Conservation (phyloP, 768 basidiomycete species). For the Dentipellis fragilis region DNA sequence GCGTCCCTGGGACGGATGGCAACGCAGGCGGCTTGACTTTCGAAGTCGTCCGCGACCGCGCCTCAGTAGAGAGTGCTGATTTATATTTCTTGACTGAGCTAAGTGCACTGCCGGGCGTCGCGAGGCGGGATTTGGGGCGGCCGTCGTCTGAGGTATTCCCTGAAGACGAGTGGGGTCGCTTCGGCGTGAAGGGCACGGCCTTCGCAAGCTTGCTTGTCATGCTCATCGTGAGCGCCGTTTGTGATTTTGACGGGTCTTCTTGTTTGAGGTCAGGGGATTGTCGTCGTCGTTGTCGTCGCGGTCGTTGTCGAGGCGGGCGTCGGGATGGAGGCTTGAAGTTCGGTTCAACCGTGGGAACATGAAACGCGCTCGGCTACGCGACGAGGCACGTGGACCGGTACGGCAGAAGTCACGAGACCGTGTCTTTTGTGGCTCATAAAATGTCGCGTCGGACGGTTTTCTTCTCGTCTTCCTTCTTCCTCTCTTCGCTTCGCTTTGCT, state of each 20-base stretch:
- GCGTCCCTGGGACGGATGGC: slow-evolving; percentile 9
- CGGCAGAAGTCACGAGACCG: neutral
- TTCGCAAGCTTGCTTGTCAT: neutral
- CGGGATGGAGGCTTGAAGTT: neutral
- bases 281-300: neutral
- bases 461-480: neutral
- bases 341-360: slow-evolving; percentile 2
- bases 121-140: slow-evolving; percentile 2
- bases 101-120: slow-evolving; percentile 6
- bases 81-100: slow-evolving; percentile 14
- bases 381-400: neutral
- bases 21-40: slow-evolving; percentile 12
- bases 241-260: neutral
- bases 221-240: neutral
- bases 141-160: slow-evolving; percentile 1
- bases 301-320: neutral
- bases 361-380: neutral
- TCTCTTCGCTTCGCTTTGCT: neutral
- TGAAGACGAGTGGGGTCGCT: slow-evolving; percentile 4
- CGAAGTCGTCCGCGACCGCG: slow-evolving; percentile 11
- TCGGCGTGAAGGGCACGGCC: slow-evolving; percentile 4
- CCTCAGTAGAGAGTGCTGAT: slow-evolving; percentile 10
- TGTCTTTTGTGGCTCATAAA: neutral
- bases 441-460: neutral
- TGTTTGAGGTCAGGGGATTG: neutral